Conservation (phyloP, 176 grass and related monocot species). For the Rhynchospora pubera region DNA sequence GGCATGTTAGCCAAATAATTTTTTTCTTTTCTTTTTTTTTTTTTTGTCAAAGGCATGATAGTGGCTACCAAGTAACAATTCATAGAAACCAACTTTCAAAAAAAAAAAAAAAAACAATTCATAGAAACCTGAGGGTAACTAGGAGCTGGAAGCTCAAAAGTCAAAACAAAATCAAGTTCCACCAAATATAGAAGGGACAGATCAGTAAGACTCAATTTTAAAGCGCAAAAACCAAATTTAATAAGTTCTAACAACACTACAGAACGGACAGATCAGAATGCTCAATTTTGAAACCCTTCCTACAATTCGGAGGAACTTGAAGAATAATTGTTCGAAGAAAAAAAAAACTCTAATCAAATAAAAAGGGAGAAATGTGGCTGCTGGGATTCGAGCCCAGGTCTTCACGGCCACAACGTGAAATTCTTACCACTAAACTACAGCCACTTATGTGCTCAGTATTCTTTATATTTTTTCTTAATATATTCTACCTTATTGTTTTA, state of each 20-base stretch:
- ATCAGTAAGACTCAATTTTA: background rate
- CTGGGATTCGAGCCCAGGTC: slow-evolving; percentile 65
- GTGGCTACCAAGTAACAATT: background rate
- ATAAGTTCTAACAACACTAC: background rate
- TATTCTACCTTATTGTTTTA: too few species aligned
- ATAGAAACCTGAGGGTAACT: background rate
- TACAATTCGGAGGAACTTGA: background rate
- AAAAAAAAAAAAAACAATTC: too few species aligned
- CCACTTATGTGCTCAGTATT: slow-evolving; percentile 14
- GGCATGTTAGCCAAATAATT: too few species aligned
- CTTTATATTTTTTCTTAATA: too few species aligned
- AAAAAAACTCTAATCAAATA: too few species aligned
- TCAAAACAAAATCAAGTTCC: background rate
- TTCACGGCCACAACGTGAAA: slow-evolving; percentile 58
- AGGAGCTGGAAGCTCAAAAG: background rate
- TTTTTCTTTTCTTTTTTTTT: too few species aligned
- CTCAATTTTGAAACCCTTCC: background rate
- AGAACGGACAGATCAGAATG: background rate
- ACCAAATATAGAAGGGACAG: background rate
- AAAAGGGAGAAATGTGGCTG: slow-evolving; percentile 25
- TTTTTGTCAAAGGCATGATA: too few species aligned
- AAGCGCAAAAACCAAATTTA: background rate
- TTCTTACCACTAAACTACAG: slow-evolving; percentile 99
- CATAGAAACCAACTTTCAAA: too few species aligned
- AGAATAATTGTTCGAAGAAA: too few species aligned